phyloP scores from a whole-genome alignment of 192 early-diverging fungal genomes.

The Linnemannia hyalina region DNA sequence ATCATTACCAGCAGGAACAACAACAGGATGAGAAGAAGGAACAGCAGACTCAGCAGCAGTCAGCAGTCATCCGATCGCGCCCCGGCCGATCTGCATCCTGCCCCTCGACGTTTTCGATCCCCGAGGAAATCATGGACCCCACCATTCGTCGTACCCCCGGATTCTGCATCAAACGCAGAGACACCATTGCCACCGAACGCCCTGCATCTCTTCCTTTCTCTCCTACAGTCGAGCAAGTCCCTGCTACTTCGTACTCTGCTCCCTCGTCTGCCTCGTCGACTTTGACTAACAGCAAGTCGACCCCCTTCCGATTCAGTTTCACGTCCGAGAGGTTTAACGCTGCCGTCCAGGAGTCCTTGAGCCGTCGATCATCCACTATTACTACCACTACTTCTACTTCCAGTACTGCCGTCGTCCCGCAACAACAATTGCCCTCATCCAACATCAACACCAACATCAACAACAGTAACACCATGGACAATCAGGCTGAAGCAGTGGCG shows the following conservation, averaged over 20 bases:
- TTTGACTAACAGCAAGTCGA: constrained; percentile 7
- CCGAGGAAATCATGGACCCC: constrained; percentile 49
- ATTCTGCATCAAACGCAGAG: constrained; percentile 39
- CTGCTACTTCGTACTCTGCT: background rate
- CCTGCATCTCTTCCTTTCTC: background rate
- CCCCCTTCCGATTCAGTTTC: constrained; percentile 35
- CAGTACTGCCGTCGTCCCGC: background rate
- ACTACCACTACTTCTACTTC: background rate
- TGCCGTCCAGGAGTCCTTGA: constrained; percentile 19
- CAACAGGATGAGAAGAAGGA: background rate
- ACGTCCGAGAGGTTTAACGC: constrained; percentile 43
- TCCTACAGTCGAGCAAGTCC: too few relatives aligned
- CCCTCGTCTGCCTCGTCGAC: constrained; percentile 7
- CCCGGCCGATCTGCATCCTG: background rate
- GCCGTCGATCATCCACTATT: background rate
- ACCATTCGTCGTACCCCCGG: constrained; percentile 41
- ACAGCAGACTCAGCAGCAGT: background rate
- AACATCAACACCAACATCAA: background rate
- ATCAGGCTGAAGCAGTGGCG: background rate
- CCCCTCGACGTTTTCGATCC: constrained; percentile 35
- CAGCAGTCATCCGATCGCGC: background rate
- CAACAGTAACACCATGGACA: background rate
- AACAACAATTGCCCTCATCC: background rate
- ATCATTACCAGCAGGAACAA: background rate
- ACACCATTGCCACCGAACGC: background rate